A percentile compares a stretch with the other conserved stretches of the same genome.
Conservation (phyloP, 163 green algal species). For the Scenedesmus sp. region DNA sequence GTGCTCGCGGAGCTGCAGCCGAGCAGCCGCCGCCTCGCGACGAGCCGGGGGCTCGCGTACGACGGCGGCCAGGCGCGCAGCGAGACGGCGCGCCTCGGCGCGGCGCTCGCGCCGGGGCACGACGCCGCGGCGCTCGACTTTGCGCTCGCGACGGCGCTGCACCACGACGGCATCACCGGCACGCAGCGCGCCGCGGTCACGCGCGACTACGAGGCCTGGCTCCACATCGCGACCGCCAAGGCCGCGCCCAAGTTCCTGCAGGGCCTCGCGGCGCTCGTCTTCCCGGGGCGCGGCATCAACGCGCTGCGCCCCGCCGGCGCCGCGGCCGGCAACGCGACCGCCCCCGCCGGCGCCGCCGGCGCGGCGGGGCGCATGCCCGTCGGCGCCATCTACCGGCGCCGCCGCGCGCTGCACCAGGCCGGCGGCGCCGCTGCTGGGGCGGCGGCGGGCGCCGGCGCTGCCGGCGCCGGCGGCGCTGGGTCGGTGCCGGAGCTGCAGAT, state of each 20-base stretch:
- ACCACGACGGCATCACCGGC: slow-evolving; percentile 87
- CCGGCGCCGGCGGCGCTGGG: neutral
- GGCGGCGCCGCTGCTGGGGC: neutral
- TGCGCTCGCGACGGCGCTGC: slow-evolving; percentile 61
- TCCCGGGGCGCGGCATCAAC: neutral
- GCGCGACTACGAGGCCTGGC: slow-evolving; percentile 76
- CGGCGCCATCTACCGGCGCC: neutral
- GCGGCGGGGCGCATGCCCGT: no score
- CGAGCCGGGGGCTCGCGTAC: neutral
- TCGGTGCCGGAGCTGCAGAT: slow-evolving; percentile 12
- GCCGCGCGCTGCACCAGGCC: neutral
- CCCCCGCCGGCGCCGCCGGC: no score
- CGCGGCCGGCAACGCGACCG: no score
- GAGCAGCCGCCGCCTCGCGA: neutral
- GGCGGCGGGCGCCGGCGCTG: slow-evolving; percentile 4
- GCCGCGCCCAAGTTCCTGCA: slow-evolving; percentile 43
- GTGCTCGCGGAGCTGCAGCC: slow-evolving; percentile 21
- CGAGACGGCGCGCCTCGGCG: neutral
- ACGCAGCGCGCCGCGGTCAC: slow-evolving; percentile 83
- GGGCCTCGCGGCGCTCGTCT: slow-evolving; percentile 35
- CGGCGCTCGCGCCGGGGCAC: neutral
- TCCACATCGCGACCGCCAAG: slow-evolving; percentile 54
- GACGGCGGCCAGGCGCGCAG: neutral
- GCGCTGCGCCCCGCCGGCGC: no score
- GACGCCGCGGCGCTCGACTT: slow-evolving; percentile 51